Evolutionary conservation across 345 rosid genomes (phyloP).

Genomic region (Noccaea caerulescens): DNA sequence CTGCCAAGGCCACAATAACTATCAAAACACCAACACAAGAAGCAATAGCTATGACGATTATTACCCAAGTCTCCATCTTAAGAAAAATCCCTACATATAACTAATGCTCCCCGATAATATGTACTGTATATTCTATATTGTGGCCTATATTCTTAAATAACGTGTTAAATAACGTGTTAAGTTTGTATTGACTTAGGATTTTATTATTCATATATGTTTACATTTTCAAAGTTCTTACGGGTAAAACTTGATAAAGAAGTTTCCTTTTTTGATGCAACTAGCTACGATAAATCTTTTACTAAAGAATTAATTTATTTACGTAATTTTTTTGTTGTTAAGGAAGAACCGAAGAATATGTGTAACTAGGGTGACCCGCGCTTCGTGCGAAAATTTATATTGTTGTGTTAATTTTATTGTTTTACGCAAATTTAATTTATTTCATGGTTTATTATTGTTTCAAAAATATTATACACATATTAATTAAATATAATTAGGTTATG

Average conservation of each 20-base stretch:
- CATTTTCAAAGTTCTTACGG: slow-evolving; percentile 14
- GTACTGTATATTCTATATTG: slow-evolving; percentile 2
- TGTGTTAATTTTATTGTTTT: no score
- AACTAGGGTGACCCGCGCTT: no score
- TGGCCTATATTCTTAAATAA: slow-evolving; percentile 1
- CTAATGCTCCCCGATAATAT: neutral
- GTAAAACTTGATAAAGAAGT: slow-evolving; percentile 30
- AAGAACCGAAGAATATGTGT: no score
- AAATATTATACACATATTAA: no score
- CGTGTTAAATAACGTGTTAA: slow-evolving; percentile 30
- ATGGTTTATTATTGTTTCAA: no score
- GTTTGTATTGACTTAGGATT: slow-evolving; percentile 24
- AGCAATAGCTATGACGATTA: slow-evolving; percentile 32
- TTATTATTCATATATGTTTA: slow-evolving; percentile 8
- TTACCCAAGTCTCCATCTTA: slow-evolving; percentile 29
- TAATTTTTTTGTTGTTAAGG: no score
- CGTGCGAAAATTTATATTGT: no score
- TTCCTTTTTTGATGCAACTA: slow-evolving; percentile 8
- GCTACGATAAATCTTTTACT: neutral
- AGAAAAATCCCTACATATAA: neutral
- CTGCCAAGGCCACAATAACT: neutral
- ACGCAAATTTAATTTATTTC: no score
- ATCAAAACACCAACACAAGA: slow-evolving; percentile 18
- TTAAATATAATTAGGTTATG: no score
- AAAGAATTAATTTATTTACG: neutral